Percentiles rank a stretch among this genome's conserved stretches.
Evolutionary conservation across 495 filamentous ascomycete species (phyloP).

Genomic region (Clavariopsis aquatica): DNA sequence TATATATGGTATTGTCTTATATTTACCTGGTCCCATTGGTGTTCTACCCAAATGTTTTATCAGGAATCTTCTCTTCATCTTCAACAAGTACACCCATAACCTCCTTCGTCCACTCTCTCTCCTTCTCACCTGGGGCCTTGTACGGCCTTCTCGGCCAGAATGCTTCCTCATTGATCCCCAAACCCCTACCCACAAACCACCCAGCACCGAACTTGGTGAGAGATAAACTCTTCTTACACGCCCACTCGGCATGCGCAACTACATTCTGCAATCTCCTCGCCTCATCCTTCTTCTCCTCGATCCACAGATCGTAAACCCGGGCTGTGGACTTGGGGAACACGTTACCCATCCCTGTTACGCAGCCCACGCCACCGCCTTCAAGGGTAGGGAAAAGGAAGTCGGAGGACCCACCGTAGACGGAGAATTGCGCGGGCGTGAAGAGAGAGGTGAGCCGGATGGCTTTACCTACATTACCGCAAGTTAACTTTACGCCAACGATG

Average conservation of each 20-base stretch:
- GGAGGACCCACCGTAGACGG: constrained; percentile 19
- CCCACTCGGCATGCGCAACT: constrained; percentile 27
- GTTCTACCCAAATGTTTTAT: constrained; percentile 7
- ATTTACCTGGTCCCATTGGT: too few relatives aligned
- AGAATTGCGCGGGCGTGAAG: constrained; percentile 17
- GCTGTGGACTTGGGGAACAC: constrained; percentile 14
- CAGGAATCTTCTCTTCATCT: constrained; percentile 14
- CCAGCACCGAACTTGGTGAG: constrained; percentile 28
- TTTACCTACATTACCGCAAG: constrained; percentile 27
- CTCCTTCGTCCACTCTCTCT: constrained; percentile 20
- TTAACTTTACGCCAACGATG: constrained; percentile 22
- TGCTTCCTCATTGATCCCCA: constrained; percentile 16
- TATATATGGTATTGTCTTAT: too few relatives aligned
- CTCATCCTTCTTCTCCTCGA: constrained; percentile 15
- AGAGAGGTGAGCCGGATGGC: constrained; percentile 9
- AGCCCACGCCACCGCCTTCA: constrained; percentile 18
- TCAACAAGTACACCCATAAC: constrained; percentile 19
- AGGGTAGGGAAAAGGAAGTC: constrained; percentile 23
- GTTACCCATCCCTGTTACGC: constrained; percentile 22
- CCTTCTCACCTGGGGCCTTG: constrained; percentile 1
- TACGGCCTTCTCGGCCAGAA: constrained; percentile 24
- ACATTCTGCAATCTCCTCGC: constrained; percentile 20
- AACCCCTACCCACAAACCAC: constrained; percentile 20
- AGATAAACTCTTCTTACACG: constrained; percentile 26
- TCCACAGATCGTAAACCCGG: constrained; percentile 21